Conservation (phyloP, 163 green algal species). For the Scenedesmus sp. region DNA sequence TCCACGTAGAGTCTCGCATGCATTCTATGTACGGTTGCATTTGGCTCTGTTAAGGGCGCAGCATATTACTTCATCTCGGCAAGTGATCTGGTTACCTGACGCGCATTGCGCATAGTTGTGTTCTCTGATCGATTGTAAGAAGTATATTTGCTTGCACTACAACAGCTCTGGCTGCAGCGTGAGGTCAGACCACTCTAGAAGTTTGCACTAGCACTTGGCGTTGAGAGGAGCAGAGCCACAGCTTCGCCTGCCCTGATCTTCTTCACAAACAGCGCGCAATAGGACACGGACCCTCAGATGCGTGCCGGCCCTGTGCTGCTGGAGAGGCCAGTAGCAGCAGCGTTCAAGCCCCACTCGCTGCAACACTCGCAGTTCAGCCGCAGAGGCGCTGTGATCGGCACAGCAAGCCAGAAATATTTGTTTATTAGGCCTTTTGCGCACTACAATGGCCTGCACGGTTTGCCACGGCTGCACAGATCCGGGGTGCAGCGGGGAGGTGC, state of each 20-base stretch:
- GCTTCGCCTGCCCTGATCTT: neutral
- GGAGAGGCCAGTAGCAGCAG: conserved; percentile 36
- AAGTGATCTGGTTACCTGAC: neutral
- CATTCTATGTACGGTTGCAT: neutral
- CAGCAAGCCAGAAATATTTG: neutral
- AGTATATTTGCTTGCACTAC: neutral
- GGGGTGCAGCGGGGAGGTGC: neutral
- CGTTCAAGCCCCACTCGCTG: neutral
- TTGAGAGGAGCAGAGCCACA: neutral
- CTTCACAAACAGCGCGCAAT: neutral
- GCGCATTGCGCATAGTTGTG: conserved; percentile 9
- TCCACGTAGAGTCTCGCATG: neutral
- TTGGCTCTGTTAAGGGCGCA: neutral
- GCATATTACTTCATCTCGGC: neutral
- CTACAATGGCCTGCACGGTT: neutral
- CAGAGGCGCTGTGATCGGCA: neutral
- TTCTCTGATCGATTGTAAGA: neutral
- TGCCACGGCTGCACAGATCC: neutral
- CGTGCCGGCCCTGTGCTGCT: conserved; percentile 30
- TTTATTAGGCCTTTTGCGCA: neutral
- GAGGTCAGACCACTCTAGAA: neutral
- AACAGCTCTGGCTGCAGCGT: neutral
- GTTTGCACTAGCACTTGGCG: neutral
- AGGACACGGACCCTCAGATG: conserved; percentile 3
- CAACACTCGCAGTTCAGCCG: neutral